Conservation (phyloP, 306 rosid species). For the Nissolia schottii region DNA sequence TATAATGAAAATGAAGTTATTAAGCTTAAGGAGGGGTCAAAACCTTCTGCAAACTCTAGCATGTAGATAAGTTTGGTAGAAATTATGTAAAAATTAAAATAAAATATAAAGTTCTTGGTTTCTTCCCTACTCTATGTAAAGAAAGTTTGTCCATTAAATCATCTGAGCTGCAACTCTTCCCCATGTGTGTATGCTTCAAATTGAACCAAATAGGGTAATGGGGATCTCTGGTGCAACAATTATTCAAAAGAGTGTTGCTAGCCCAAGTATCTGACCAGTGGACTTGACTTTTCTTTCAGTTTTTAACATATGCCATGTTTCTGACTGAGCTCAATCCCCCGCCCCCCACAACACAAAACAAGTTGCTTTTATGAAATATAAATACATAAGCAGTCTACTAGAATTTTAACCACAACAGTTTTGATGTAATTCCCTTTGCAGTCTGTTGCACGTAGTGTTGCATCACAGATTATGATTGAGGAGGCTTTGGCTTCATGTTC, state of each 20-base stretch:
- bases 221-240: slow-evolving; percentile 2
- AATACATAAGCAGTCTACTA: neutral
- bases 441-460: slow-evolving; percentile 55
- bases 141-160: neutral
- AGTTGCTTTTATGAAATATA: neutral
- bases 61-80: neutral
- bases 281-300: neutral
- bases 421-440: slow-evolving; percentile 30
- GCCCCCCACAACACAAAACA: too few species aligned
- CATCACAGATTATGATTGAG: slow-evolving; percentile 62
- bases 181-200: neutral
- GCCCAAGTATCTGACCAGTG: neutral
- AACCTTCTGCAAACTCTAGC: slow-evolving; percentile 1
- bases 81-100: neutral
- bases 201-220: neutral
- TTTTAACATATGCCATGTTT: neutral
- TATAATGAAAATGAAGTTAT: neutral
- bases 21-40: neutral
- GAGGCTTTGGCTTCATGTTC: slow-evolving; percentile 77
- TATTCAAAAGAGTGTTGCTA: neutral
- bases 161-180: neutral
- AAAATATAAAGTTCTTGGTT: neutral
- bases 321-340: too few species aligned
- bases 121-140: neutral
- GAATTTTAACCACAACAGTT: slow-evolving; percentile 5